Conservation (phyloP, 1,284 basidiomycete species). For the Austroboletus novae-zelandiae region DNA sequence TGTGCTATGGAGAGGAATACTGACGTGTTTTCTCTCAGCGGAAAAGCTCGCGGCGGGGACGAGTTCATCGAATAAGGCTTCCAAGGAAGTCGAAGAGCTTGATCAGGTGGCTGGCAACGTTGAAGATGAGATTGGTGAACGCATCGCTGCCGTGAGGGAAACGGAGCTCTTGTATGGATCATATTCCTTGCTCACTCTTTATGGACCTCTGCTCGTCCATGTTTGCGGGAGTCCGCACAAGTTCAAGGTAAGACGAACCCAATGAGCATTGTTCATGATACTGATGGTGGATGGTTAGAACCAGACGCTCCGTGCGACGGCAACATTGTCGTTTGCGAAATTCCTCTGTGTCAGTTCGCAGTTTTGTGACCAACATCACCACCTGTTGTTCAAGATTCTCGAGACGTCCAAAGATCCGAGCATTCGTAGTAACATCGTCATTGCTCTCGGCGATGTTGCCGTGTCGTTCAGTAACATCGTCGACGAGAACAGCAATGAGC, state of each 20-base stretch:
- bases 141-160: conserved; percentile 82
- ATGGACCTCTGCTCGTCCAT: conserved; percentile 87
- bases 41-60: conserved; percentile 52
- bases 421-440: conserved; percentile 94
- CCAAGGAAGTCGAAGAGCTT: conserved; percentile 83
- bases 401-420: conserved; percentile 88
- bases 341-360: conserved; percentile 94
- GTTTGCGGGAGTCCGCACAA: conserved; percentile 85
- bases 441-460: conserved; percentile 95
- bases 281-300: conserved; percentile 51
- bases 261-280: too few relatives aligned
- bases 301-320: conserved; percentile 80
- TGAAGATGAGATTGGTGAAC: conserved; percentile 97
- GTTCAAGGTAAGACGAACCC: too few relatives aligned
- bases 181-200: conserved; percentile 81
- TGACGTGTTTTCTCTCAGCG: conserved; percentile 33
- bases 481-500: conserved; percentile 94
- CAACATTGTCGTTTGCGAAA: conserved; percentile 90
- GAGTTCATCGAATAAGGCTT: conserved; percentile 33
- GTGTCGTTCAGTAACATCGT: conserved; percentile 96
- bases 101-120: conserved; percentile 98
- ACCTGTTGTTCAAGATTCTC: conserved; percentile 89
- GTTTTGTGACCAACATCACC: conserved; percentile 91
- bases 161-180: conserved; percentile 85
- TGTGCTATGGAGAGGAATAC: background rate